Evolutionary conservation across 352 stramenopile species (phyloP).

Genomic region (Globisporangium yorkense): DNA sequence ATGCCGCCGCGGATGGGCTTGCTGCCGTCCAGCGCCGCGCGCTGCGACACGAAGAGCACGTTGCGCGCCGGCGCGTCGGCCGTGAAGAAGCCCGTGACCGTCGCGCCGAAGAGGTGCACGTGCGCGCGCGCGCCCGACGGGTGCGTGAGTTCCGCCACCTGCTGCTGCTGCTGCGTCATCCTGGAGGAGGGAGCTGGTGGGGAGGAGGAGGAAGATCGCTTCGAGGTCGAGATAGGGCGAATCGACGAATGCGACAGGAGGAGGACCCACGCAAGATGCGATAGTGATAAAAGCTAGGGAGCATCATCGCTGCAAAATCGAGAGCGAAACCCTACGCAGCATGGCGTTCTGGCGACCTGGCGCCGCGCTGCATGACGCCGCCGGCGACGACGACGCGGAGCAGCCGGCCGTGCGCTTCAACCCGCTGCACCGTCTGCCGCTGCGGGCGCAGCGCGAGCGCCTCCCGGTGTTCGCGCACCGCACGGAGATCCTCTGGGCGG

Average conservation of each 20-base stretch:
- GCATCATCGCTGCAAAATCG: too few species aligned
- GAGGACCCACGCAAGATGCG: too few species aligned
- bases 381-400: slow-evolving; percentile 24
- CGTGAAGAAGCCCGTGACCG: slow-evolving; percentile 84
- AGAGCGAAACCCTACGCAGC: too few species aligned
- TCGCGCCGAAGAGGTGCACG: slow-evolving; percentile 91
- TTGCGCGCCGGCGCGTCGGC: slow-evolving; percentile 67
- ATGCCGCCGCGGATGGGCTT: slow-evolving; percentile 95
- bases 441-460: slow-evolving; percentile 46
- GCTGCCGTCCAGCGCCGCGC: slow-evolving; percentile 51
- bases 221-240: neutral
- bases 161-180: slow-evolving; percentile 2
- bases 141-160: slow-evolving; percentile 47
- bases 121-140: slow-evolving; percentile 60
- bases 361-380: slow-evolving; percentile 22
- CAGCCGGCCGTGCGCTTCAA: slow-evolving; percentile 50
- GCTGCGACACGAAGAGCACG: slow-evolving; percentile 89
- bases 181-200: too few species aligned
- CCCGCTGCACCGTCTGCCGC: slow-evolving; percentile 47
- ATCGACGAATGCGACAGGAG: too few species aligned
- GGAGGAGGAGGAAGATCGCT: neutral
- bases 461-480: slow-evolving; percentile 88
- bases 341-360: slow-evolving; percentile 76
- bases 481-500: slow-evolving; percentile 85
- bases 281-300: too few species aligned